These are phyloP conservation scores for Fusarium sp. DNA, from an alignment of 2,329 filamentous ascomycete species.

Conservation along the genomic window DNA sequence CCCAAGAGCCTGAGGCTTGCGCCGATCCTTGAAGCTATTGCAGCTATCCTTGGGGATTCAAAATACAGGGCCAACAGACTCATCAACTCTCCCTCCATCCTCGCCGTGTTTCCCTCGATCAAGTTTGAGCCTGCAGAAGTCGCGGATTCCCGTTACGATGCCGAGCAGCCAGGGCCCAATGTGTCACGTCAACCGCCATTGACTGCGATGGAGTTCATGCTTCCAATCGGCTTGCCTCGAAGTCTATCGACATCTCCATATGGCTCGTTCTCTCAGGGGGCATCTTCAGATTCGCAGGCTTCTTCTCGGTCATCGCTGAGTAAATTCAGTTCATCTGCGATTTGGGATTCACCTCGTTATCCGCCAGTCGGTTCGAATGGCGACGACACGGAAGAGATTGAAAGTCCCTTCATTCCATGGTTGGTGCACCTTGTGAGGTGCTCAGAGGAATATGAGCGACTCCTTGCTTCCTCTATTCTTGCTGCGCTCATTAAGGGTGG, in stretches of 20 bases:
- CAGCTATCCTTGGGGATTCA: conserved; percentile 79
- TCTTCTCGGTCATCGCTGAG: conserved; percentile 43
- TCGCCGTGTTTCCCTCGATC: conserved; percentile 71
- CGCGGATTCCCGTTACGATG: conserved; percentile 59
- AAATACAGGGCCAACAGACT: conserved; percentile 77
- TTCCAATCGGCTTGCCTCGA: conserved; percentile 57
- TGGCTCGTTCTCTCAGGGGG: conserved; percentile 18
- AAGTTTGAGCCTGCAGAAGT: conserved; percentile 60
- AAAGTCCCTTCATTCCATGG: conserved; percentile 77
- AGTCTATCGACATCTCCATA: conserved; percentile 39
- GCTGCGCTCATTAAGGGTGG: conserved; percentile 73
- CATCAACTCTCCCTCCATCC: conserved; percentile 70
- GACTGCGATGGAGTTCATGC: conserved; percentile 65
- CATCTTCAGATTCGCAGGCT: conserved; percentile 42
- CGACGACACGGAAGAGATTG: conserved; percentile 63
- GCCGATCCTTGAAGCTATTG: conserved; percentile 77
- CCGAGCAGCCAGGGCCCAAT: conserved; percentile 61
- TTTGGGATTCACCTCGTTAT: conserved; percentile 47
- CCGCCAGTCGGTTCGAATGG: conserved; percentile 45
- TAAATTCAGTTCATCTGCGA: conserved; percentile 43
- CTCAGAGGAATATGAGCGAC: conserved; percentile 63
- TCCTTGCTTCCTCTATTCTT: conserved; percentile 74
- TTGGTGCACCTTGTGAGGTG: conserved; percentile 70
- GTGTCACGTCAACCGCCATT: conserved; percentile 52
- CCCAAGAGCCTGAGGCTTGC: conserved; percentile 66